Evolutionary conservation across 345 rosid species (phyloP).

Genomic region (Populus nigra): DNA sequence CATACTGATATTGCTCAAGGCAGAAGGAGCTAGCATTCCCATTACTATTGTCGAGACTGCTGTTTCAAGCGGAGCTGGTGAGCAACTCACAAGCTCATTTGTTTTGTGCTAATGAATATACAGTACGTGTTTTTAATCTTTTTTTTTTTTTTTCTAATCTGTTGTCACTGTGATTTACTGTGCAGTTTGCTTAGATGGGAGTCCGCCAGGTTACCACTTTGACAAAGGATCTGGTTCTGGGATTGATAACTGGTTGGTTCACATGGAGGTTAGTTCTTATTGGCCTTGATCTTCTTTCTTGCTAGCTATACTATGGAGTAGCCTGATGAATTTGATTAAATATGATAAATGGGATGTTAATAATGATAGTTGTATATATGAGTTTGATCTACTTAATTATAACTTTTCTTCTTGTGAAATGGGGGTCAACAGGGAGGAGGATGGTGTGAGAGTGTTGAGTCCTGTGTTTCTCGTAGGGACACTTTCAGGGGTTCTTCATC

Average conservation of each 20-base stretch:
- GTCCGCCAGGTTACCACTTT: slow-evolving; percentile 90
- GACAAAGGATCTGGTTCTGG: slow-evolving; percentile 79
- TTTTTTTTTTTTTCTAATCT: neutral
- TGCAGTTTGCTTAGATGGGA: slow-evolving; percentile 95
- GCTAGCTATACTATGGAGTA: neutral
- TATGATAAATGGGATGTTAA: neutral
- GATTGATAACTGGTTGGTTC: slow-evolving; percentile 72
- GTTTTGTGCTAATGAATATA: neutral
- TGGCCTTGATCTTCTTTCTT: neutral
- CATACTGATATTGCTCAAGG: neutral
- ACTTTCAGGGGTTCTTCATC: slow-evolving; percentile 82
- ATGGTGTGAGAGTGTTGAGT: slow-evolving; percentile 75
- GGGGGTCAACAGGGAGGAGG: slow-evolving; percentile 82
- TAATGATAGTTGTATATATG: neutral
- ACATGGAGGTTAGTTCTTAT: slow-evolving; percentile 62
- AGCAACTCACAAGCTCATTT: neutral
- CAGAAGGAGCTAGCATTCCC: slow-evolving; percentile 18
- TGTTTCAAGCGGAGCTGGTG: slow-evolving; percentile 27
- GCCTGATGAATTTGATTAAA: neutral
- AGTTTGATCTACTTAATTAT: neutral
- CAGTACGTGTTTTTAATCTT: neutral
- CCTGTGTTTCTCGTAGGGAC: slow-evolving; percentile 56
- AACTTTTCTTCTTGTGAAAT: neutral
- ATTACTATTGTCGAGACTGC: slow-evolving; percentile 21
- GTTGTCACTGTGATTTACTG: neutral